Conservation (phyloP, 2,329 filamentous ascomycete genomes). For the Pseudonectria foliicola region DNA sequence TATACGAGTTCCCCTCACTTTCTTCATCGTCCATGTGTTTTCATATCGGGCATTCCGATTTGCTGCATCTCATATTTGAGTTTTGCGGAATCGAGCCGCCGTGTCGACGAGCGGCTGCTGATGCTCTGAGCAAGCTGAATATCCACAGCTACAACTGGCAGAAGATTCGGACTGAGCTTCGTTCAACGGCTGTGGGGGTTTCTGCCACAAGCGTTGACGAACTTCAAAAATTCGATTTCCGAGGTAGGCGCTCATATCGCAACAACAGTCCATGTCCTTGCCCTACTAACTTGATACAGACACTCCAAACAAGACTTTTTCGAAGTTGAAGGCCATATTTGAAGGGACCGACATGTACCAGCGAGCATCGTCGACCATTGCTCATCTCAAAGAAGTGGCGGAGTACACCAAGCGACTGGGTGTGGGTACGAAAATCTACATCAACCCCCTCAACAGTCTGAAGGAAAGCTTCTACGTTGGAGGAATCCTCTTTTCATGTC, state of each 20-base stretch:
- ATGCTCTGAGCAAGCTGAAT: conserved; percentile 80
- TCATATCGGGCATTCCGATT: conserved; percentile 79
- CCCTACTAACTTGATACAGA: conserved; percentile 31
- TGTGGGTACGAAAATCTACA: conserved; percentile 69
- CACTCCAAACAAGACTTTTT: conserved; percentile 48
- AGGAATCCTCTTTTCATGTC: conserved; percentile 82
- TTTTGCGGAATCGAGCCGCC: conserved; percentile 70
- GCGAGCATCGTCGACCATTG: conserved; percentile 67
- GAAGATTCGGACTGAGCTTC: conserved; percentile 73
- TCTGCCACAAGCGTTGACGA: conserved; percentile 88
- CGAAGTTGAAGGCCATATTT: conserved; percentile 52
- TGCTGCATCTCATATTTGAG: conserved; percentile 84
- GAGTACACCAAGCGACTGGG: conserved; percentile 70
- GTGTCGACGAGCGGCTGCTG: conserved; percentile 66
- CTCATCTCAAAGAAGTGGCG: conserved; percentile 72
- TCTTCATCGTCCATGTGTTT: conserved; percentile 73
- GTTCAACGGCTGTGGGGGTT: conserved; percentile 72
- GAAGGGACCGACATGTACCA: conserved; percentile 62
- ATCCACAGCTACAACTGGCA: conserved; percentile 74
- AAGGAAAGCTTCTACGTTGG: conserved; percentile 87
- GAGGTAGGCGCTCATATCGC: conserved; percentile 42
- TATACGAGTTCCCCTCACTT: conserved; percentile 71
- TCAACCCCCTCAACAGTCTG: conserved; percentile 78
- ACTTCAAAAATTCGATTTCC: conserved; percentile 83
- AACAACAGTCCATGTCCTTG: neutral